These are phyloP conservation scores for Candida gigantensis DNA, from an alignment of 1,139 yeast genomes.

Conservation along the genomic window DNA sequence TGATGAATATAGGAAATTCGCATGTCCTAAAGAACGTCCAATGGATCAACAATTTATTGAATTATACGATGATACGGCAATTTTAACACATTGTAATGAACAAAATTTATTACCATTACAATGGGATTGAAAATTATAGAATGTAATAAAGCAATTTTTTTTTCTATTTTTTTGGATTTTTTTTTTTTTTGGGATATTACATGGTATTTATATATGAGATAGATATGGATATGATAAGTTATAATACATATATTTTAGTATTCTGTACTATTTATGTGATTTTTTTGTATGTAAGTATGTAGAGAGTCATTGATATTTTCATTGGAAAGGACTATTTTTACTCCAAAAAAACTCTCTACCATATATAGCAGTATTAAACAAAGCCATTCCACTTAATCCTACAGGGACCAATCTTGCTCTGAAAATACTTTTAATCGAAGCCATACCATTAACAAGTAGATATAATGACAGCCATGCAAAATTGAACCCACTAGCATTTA, in stretches of 20 bases:
- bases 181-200: background rate
- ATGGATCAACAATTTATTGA: conserved; percentile 95
- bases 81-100: conserved; percentile 52
- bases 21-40: conserved; percentile 93
- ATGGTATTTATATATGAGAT: background rate
- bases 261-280: too few relatives aligned
- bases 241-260: conserved; percentile 1
- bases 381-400: conserved; percentile 57
- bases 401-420: conserved; percentile 58
- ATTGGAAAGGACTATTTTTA: conserved; percentile 13
- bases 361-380: conserved; percentile 63
- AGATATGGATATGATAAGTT: background rate
- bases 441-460: conserved; percentile 69
- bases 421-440: conserved; percentile 47
- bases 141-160: background rate
- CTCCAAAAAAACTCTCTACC: conserved; percentile 66
- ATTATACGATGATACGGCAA: conserved; percentile 69
- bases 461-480: conserved; percentile 88
- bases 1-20: conserved; percentile 91
- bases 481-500: conserved; percentile 84
- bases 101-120: conserved; percentile 63
- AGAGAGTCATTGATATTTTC: too few relatives aligned
- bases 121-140: conserved; percentile 47
- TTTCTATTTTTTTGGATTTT: background rate
- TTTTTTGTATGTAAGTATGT: too few relatives aligned